A percentile compares a stretch with the other conserved stretches of the same genome.
These are phyloP conservation scores for Tolypocladium guangdongense DNA, from an alignment of 2,329 filamentous ascomycete species.

Conservation along the genomic window DNA sequence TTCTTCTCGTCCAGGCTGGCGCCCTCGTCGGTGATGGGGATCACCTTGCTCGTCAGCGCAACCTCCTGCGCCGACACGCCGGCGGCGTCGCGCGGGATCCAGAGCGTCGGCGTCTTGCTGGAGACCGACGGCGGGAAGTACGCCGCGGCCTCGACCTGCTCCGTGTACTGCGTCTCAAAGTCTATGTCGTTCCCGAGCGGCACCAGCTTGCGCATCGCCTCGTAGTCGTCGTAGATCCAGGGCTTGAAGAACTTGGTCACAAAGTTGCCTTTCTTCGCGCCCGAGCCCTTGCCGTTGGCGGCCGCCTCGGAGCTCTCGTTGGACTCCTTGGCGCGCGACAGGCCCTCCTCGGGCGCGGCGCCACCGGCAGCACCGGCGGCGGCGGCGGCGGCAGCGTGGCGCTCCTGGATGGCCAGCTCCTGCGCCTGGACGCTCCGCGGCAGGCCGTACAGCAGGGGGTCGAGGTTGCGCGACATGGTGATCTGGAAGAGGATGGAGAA, in stretches of 20 bases:
- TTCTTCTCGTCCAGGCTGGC: constrained; percentile 58
- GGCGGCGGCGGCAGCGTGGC: constrained; percentile 4
- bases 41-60: constrained; percentile 51
- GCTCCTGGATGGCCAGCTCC: constrained; percentile 24
- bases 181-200: constrained; percentile 41
- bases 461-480: constrained; percentile 56
- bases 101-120: constrained; percentile 51
- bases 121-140: constrained; percentile 64
- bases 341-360: constrained; percentile 14
- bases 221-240: constrained; percentile 64
- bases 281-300: constrained; percentile 9
- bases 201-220: constrained; percentile 57
- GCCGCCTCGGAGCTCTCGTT: constrained; percentile 6
- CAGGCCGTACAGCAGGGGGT: constrained; percentile 60
- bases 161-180: constrained; percentile 45
- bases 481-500: constrained; percentile 70
- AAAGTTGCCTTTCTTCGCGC: constrained; percentile 38
- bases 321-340: constrained; percentile 2
- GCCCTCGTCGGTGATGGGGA: constrained; percentile 63
- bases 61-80: constrained; percentile 65
- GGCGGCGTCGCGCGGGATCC: constrained; percentile 63
- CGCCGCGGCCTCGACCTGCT: constrained; percentile 52
- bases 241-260: constrained; percentile 59
- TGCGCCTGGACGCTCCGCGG: constrained; percentile 48
- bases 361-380: constrained; percentile 12